A percentile compares a stretch with the other conserved stretches of the same genome.
Evolutionary conservation across 108 stramenopile genomes (phyloP).

Genomic region (Ochromonas danica): DNA sequence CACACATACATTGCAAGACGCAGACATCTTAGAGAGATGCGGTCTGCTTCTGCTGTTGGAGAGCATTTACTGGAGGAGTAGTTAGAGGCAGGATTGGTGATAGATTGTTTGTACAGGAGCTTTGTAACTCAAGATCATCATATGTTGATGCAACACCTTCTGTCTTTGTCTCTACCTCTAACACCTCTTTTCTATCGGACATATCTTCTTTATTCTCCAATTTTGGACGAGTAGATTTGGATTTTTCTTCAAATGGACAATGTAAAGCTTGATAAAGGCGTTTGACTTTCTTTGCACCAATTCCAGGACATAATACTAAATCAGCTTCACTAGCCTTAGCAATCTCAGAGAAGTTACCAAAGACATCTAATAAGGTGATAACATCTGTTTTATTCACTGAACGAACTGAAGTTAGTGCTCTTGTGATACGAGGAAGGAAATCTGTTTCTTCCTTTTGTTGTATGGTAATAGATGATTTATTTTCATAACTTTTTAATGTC

Average conservation of each 20-base stretch:
- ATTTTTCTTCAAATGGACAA: conserved; percentile 61
- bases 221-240: not conserved
- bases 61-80: no score
- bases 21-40: no score
- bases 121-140: no score
- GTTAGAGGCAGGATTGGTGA: no score
- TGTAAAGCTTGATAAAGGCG: conserved; percentile 71
- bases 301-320: conserved; percentile 68
- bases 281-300: conserved; percentile 74
- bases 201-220: not conserved
- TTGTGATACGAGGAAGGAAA: conserved; percentile 62
- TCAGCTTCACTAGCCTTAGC: conserved; percentile 64
- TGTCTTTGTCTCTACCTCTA: no score
- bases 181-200: no score
- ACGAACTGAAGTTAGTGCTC: conserved; percentile 62
- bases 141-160: no score
- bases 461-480: conserved; percentile 68
- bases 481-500: conserved; percentile 83
- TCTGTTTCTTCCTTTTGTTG: conserved; percentile 65
- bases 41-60: no score
- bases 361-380: conserved; percentile 61
- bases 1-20: conserved; percentile 88
- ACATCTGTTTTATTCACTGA: conserved; percentile 78
- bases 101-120: no score
- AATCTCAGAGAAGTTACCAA: conserved; percentile 61